phyloP scores from a whole-genome alignment of 805 yeast species.

The Hanseniaspora mollemarum region DNA sequence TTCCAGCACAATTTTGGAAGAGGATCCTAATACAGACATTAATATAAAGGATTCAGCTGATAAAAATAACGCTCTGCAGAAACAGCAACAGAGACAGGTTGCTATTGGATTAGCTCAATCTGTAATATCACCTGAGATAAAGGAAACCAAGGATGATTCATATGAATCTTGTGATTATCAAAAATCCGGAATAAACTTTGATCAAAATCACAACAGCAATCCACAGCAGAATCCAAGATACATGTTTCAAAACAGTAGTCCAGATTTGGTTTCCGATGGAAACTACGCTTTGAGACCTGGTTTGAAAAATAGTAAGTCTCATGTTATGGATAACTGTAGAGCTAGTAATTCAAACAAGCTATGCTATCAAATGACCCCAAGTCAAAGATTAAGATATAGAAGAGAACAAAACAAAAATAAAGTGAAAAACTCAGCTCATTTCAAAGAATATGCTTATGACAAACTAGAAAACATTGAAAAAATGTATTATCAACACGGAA shows the following conservation, averaged over 20 bases:
- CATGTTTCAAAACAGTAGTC: constrained; percentile 1
- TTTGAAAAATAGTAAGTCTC: not conserved
- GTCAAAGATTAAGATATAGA: constrained; percentile 34
- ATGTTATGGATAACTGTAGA: not conserved
- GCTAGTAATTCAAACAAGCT: not conserved
- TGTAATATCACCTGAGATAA: not conserved
- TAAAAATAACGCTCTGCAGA: not conserved
- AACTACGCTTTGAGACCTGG: too few relatives aligned
- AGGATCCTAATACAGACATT: not conserved
- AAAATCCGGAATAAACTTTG: not conserved
- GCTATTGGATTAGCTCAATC: not conserved
- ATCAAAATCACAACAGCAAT: not conserved
- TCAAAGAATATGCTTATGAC: constrained; percentile 33
- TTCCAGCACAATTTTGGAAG: not conserved
- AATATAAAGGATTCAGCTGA: not conserved
- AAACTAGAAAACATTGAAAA: constrained; percentile 24
- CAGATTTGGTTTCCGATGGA: not conserved
- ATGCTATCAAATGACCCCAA: constrained; percentile 28
- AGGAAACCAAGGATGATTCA: not conserved
- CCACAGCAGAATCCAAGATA: not conserved
- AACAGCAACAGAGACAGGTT: not conserved
- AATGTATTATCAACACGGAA: constrained; percentile 20
- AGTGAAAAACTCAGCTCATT: constrained; percentile 27
- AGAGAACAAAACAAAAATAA: constrained; percentile 31
- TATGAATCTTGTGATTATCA: not conserved